Conservation (phyloP, 805 yeast genomes). For the Kodamaea lidongshanica region DNA sequence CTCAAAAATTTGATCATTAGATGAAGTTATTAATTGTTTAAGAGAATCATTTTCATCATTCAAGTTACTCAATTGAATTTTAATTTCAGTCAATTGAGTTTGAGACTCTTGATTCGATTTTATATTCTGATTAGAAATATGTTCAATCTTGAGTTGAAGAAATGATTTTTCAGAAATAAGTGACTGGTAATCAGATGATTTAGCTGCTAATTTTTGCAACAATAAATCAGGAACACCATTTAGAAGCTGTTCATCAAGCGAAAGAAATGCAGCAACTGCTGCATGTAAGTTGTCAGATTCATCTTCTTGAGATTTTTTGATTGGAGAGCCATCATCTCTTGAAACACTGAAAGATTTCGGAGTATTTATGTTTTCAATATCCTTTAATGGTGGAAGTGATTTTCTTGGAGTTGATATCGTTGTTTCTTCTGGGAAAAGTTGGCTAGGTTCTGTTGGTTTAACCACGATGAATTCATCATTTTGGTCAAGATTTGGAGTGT, state of each 20-base stretch:
- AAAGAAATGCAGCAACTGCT: conserved; percentile 23
- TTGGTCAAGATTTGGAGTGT: too few relatives aligned
- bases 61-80: neutral
- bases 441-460: conserved; percentile 10
- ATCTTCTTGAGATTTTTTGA: conserved; percentile 8
- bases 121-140: too few relatives aligned
- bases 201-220: conserved; percentile 17
- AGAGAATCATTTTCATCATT: neutral
- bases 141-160: conserved; percentile 32
- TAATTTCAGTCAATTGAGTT: conserved; percentile 10
- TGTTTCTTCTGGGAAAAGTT: conserved; percentile 7
- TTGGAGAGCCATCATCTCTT: conserved; percentile 26
- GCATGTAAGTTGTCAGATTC: conserved; percentile 10
- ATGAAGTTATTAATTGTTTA: too few relatives aligned
- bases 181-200: conserved; percentile 25
- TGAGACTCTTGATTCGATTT: conserved; percentile 20
- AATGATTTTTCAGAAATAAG: conserved; percentile 27
- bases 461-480: too few relatives aligned
- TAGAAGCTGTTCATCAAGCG: conserved; percentile 17
- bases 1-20: too few relatives aligned
- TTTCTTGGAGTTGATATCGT: conserved; percentile 36
- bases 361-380: conserved; percentile 35
- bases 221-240: conserved; percentile 10
- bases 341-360: conserved; percentile 39
- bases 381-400: conserved; percentile 37